Evolutionary conservation across 1,139 yeast species (phyloP), one percentile per base, ranked within the genome.

Genomic region (Pichia sp.): DNA sequence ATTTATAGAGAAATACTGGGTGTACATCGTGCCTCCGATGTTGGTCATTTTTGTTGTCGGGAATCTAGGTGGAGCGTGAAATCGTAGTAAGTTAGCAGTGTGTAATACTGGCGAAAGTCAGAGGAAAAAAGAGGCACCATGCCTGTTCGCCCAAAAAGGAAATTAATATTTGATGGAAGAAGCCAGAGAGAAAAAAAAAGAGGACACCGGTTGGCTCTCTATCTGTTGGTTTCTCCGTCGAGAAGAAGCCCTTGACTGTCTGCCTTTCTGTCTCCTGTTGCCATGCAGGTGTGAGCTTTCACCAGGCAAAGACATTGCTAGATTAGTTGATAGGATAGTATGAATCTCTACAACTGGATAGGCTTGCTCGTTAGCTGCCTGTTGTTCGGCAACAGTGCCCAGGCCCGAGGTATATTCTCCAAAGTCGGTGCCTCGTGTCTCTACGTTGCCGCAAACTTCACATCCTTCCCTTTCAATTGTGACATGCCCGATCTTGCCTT

Each of bases 1-100:
- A 1, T 80, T 78, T 71, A 68, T 80, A 30, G 83, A 79, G 61
- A 75, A 75, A 66, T 75, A 81, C 64, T 80, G 85, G 85, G 70
- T 77, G 70, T 79, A 78, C 62, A 64, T 70, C 19, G 64, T 68
- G 26, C 69, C 70, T 8, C 80, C 81, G 16, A 64, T 77, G 49
- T 50, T 78, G 16, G 56, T 77, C 15, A 54, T 77, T 44, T 52
- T 67, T 59, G n/a, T 67, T 1, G 45, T 56, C 34, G 55, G 56
- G 1, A 45, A 50, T 13, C 4, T 50, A 6, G 41, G 30, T 40
- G 56, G 29, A 7, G 13, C 8, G n/a, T 42, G 29, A 42, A 7
- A 6, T n/a, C n/a, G n/a, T 36, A 36, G 16, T n/a, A 23, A 23
- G 26, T 23, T 23, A 23, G 26, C 26, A 23, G 16, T n/a, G 16